Conservation (phyloP, 148 eudicot genomes). For the Silene conica region DNA sequence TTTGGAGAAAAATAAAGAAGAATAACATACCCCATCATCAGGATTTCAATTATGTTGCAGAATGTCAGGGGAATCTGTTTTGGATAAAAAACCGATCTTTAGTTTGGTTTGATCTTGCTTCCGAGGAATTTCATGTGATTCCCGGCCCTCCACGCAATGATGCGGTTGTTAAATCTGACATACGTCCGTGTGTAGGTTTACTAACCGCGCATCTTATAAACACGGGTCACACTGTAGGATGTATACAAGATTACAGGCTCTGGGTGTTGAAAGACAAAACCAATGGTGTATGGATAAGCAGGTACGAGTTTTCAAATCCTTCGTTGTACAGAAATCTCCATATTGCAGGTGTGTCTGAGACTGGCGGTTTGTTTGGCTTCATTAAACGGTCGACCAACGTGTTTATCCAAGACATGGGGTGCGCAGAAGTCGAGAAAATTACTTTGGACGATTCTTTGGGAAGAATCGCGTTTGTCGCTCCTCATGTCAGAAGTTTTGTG, state of each 20-base stretch:
- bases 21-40: neutral
- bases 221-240: neutral
- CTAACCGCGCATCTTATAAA: neutral
- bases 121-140: neutral
- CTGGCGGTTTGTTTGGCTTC: neutral
- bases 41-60: too few species aligned
- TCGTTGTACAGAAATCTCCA: too few species aligned
- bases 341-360: neutral
- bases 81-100: neutral
- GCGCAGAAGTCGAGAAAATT: neutral
- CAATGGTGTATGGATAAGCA: too few species aligned
- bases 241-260: neutral
- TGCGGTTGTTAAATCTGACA: too few species aligned
- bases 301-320: too few species aligned
- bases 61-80: neutral
- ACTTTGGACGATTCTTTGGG: too few species aligned
- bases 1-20: neutral
- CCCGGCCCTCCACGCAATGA: too few species aligned
- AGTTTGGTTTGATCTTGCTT: neutral
- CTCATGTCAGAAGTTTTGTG: neutral
- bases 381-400: too few species aligned
- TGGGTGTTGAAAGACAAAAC: neutral
- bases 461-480: neutral
- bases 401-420: neutral
- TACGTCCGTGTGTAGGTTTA: too few species aligned